Base-by-base conservation (phyloP, 306 rosid genomes). In the Gynostemma pentaphyllum region DNA sequence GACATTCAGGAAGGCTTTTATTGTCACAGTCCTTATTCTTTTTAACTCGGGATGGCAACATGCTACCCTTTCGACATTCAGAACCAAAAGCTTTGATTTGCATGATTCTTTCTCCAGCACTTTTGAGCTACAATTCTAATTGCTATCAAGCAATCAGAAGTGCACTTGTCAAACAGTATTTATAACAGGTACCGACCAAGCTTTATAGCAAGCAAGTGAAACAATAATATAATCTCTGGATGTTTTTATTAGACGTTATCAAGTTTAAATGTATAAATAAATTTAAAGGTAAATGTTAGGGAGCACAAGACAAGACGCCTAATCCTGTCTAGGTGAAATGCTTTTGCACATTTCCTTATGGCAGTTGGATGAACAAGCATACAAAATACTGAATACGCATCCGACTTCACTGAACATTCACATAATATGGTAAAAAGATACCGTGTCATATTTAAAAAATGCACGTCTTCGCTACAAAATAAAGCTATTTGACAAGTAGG, bases 1-100 rank as follows among this genome's bases (percentile, higher is more conserved):
- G 49, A 24, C 1, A 18, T 40, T 60, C 48, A 12, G 32, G 65
- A 6, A 37, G 45, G 48, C 48, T 22, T 59, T 15, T 22, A 24
- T 24, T 22, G 37, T 40, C 66, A 40, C 37, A 61, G 37, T 61
- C 66, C 49, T 40, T 23, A 61, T 61, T 61, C 66, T 60, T 60
- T 39, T 60, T 28, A 32, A 22, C 49, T 28, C 48, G 37, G 41
- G 62, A 55, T 55, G 26, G 62, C 4, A 32, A 30, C 9, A 13
- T 36, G 15, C 62, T 23, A 30, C 18, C 64, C 45, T 36, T 55
- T 34, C 21, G 42, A 57, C 45, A 34, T 57, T 55, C 44, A 32
- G 62, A 32, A 12, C 28, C 32, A 21, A 18, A n/a, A 59, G 30
- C 47, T 59, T 37, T 4, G 34, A 19, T 18, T 59, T 37, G 16